Base-by-base conservation (phyloP, 352 stramenopile genomes). In the Blastocystis sp. region DNA sequence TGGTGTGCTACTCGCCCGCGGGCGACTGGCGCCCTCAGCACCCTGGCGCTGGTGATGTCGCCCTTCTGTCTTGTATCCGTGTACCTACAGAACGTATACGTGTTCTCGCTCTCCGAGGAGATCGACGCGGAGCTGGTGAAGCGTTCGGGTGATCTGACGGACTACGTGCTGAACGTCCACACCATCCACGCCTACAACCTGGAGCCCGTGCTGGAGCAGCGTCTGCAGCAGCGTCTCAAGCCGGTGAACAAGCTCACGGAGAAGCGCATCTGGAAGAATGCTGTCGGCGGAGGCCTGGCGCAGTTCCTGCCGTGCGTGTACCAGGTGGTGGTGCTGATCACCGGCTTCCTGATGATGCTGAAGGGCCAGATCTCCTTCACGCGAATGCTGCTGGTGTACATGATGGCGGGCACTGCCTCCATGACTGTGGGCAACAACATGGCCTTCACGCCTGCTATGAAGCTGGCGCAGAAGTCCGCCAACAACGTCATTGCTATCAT, bases 151-250 rank as follows among this genome's bases (percentile, higher is more conserved):
- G 64, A 70, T 9, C 34, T 86, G 28, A 86, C 76, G 48, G 76
- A 86, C 23, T 86, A 71, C 41, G 11, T 88, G 21, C 66, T 88
- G 45, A 88, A 88, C 43, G 78, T 88, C 38, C 66, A 88, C 60
- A 88, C 78, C 7, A 45, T 88, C 19, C 66, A 88, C 70, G 41
- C 64, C 40, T 88, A 88, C 38, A 88, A 88, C 48, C 45, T 88
- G 17, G 41, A 88, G 43, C 1, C 43, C 53, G 40, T 40, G 2
- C 41, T 88, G 2, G 4, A 52, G 9, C 1, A 88, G 23, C 60
- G 48, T 17, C 21, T 88, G 5, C 2, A 41, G 11, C 19, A 59
- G 19, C 34, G 5, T 28, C 53, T 69, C 10, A 9, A 70, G 34
- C 40, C 74, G 3, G 52, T 28, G 3, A 45, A 76, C 53, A 52